These are phyloP conservation scores for Endocalyx cinctus DNA, from an alignment of 2,329 filamentous ascomycete genomes.

Conservation along the genomic window DNA sequence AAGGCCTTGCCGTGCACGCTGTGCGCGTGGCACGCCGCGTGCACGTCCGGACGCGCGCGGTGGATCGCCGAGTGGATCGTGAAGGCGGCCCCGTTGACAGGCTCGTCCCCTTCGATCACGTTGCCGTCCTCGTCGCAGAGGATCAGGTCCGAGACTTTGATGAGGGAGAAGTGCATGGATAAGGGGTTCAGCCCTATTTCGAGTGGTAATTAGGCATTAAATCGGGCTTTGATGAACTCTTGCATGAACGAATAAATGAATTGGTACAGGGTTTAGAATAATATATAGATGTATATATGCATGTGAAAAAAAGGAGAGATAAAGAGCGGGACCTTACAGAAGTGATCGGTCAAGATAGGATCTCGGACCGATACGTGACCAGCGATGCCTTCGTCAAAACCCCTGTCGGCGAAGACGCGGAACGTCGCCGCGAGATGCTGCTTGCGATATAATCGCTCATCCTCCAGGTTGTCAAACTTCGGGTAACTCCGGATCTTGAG, in stretches of 20 bases:
- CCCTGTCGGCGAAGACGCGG: conserved; percentile 57
- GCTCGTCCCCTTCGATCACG: conserved; percentile 51
- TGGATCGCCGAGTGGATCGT: conserved; percentile 57
- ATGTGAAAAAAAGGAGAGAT: no score
- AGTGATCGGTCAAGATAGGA: conserved; percentile 51
- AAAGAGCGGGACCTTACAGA: no score
- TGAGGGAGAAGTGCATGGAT: conserved; percentile 54
- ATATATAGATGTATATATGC: no score
- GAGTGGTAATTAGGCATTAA: no score
- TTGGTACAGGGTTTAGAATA: no score
- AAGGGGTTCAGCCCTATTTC: conserved; percentile 33
- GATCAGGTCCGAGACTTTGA: conserved; percentile 58
- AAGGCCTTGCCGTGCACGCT: conserved; percentile 56
- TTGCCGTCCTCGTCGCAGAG: conserved; percentile 53
- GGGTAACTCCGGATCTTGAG: conserved; percentile 24
- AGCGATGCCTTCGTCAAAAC: conserved; percentile 58
- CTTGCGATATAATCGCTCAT: conserved; percentile 54
- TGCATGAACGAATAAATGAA: no score
- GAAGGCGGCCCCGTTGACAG: conserved; percentile 56
- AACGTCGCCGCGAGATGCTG: conserved; percentile 57
- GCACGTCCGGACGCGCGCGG: conserved; percentile 53
- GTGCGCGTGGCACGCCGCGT: conserved; percentile 58
- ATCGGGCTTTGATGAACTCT: no score
- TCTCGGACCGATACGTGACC: conserved; percentile 61
- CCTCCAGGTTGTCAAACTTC: conserved; percentile 43